These are phyloP conservation scores for Penicillium cataractarum DNA, from an alignment of 495 filamentous ascomycete species.

Conservation along the genomic window DNA sequence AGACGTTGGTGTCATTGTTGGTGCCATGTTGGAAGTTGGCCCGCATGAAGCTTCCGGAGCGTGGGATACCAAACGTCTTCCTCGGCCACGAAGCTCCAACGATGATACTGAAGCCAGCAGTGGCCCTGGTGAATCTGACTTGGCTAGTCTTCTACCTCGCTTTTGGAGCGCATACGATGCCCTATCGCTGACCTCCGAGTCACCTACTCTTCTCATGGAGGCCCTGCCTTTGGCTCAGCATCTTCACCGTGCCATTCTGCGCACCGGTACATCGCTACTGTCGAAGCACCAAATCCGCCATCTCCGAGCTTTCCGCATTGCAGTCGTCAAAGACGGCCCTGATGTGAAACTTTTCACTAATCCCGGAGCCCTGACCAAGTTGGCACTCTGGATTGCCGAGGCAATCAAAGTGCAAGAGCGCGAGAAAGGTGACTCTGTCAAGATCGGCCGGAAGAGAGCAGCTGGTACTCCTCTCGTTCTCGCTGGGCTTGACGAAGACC, in stretches of 20 bases:
- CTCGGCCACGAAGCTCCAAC: constrained; percentile 40
- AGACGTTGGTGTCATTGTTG: constrained; percentile 87
- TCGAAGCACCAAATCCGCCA: constrained; percentile 93
- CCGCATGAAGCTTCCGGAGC: constrained; percentile 38
- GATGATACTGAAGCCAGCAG: constrained; percentile 33
- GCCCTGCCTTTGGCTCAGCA: constrained; percentile 84
- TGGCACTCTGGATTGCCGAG: constrained; percentile 92
- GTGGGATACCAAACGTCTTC: constrained; percentile 43
- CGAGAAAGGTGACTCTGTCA: constrained; percentile 69
- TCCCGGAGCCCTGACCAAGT: constrained; percentile 86
- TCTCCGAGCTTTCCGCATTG: constrained; percentile 89
- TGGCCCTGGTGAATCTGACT: constrained; percentile 36
- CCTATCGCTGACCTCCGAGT: constrained; percentile 54
- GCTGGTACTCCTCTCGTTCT: constrained; percentile 83
- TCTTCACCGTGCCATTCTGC: constrained; percentile 89
- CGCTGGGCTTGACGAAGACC: constrained; percentile 82
- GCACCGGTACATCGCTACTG: constrained; percentile 86
- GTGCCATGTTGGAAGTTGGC: constrained; percentile 90
- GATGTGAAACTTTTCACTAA: constrained; percentile 89
- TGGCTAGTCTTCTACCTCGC: constrained; percentile 53
- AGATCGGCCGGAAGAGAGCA: constrained; percentile 60
- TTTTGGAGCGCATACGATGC: constrained; percentile 97
- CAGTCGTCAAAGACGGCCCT: constrained; percentile 91
- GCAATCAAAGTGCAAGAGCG: constrained; percentile 87
- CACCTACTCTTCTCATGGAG: constrained; percentile 57